phyloP scores from a whole-genome alignment of 169 alveolate species.

The Eimeria tenella region DNA sequence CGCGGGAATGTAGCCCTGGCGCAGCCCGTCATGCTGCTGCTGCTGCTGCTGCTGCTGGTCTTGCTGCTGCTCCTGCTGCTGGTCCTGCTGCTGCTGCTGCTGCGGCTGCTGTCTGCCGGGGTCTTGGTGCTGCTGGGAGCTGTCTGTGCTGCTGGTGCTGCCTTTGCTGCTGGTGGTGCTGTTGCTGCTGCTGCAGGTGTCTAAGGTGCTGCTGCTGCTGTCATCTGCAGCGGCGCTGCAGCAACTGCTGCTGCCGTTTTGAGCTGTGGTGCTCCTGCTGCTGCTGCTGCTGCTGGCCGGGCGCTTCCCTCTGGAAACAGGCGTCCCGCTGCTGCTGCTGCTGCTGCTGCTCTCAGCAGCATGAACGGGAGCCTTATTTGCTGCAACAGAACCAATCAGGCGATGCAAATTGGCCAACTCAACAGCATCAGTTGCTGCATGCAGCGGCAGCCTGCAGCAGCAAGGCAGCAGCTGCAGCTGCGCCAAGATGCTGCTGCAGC shows the following conservation, averaged over 20 bases:
- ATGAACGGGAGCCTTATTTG: background rate
- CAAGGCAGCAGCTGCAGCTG: conserved; percentile 60
- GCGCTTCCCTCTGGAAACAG: background rate
- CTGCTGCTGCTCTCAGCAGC: conserved; percentile 58
- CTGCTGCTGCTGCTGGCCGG: background rate
- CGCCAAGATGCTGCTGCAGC: conserved; percentile 45
- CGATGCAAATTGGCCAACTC: conserved; percentile 39
- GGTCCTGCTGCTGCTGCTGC: background rate
- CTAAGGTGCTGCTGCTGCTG: conserved; percentile 15
- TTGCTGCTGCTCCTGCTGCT: background rate
- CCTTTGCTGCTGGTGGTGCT: background rate
- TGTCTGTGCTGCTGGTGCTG: conserved; percentile 14
- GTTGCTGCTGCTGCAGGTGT: conserved; percentile 2
- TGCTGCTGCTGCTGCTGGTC: conserved; percentile 14
- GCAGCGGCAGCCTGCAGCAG: background rate
- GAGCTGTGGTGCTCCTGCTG: background rate
- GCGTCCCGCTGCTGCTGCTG: conserved; percentile 32
- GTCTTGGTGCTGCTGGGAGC: background rate
- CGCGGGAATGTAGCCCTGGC: background rate
- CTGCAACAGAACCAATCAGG: background rate
- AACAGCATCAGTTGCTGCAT: conserved; percentile 19
- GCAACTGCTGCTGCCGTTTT: background rate
- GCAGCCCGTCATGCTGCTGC: conserved; percentile 3
- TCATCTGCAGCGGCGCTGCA: background rate
- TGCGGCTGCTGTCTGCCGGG: background rate